A percentile compares a stretch with the other conserved stretches of the same genome.
Evolutionary conservation across 179 eudicot species (phyloP).

Genomic region (Beta macrorhiza): DNA sequence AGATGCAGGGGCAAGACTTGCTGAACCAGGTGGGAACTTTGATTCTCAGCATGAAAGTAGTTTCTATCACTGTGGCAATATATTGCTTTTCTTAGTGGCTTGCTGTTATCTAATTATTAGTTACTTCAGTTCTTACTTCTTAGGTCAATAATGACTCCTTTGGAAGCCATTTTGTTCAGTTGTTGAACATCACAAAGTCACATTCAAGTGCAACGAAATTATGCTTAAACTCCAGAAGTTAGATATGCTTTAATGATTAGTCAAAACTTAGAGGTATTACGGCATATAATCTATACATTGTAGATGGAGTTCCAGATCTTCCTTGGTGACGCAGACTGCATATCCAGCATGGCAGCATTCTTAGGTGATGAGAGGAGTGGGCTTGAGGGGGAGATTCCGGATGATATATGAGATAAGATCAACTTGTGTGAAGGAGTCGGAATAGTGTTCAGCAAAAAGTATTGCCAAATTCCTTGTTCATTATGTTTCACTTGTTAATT

Average conservation of each 20-base stretch:
- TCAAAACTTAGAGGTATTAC: too few species aligned
- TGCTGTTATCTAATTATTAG: background rate
- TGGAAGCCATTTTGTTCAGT: background rate
- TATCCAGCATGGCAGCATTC: background rate
- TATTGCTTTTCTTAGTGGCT: background rate
- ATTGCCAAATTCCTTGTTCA: background rate
- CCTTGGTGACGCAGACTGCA: background rate
- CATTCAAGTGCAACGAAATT: background rate
- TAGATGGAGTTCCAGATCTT: background rate
- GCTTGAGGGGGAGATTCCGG: background rate
- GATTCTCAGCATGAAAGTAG: background rate
- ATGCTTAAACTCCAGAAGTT: background rate
- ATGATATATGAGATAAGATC: background rate
- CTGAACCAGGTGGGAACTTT: slow-evolving; percentile 74
- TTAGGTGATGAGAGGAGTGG: slow-evolving; percentile 1
- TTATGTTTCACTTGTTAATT: background rate
- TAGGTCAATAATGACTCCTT: background rate
- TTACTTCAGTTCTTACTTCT: background rate
- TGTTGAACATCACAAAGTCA: background rate
- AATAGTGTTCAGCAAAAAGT: background rate
- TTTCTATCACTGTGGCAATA: background rate
- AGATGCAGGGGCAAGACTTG: slow-evolving; percentile 94
- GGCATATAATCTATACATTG: background rate
- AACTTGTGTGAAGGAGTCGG: background rate
- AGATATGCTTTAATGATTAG: background rate